phyloP scores from a whole-genome alignment of 202 grass and related monocot genomes.

The Eragrostis tef region DNA sequence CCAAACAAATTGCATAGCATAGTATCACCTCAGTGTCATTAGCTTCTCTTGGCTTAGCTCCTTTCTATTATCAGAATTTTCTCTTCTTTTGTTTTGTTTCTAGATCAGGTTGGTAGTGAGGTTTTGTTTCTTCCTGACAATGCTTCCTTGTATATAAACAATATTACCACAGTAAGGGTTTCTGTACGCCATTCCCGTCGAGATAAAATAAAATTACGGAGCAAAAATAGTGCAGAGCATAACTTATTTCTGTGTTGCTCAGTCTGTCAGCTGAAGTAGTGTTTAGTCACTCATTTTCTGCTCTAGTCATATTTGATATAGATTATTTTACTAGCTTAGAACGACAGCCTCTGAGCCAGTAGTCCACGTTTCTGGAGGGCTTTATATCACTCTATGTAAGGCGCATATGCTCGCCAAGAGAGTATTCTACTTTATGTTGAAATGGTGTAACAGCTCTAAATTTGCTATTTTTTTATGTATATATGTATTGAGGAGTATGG shows the following conservation, averaged over 20 bases:
- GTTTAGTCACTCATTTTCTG: no score
- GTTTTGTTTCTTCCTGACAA: not conserved
- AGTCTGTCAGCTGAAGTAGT: not conserved
- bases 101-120: not conserved
- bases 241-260: not conserved
- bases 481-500: not conserved
- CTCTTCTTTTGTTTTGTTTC: not conserved
- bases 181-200: not conserved
- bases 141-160: not conserved
- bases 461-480: constrained; percentile 39
- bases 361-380: not conserved
- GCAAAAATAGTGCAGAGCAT: not conserved
- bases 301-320: no score
- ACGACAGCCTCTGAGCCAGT: not conserved
- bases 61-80: not conserved
- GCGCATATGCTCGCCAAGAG: no score
- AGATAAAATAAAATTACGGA: not conserved
- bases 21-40: not conserved
- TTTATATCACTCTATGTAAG: not conserved
- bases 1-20: not conserved
- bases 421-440: not conserved
- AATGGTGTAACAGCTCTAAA: not conserved
- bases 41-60: not conserved
- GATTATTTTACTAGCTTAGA: no score
- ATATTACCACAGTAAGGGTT: not conserved